Evolutionary conservation across 1,284 basidiomycete genomes (phyloP).

Genomic region (Cystobasidiaceae sp.): DNA sequence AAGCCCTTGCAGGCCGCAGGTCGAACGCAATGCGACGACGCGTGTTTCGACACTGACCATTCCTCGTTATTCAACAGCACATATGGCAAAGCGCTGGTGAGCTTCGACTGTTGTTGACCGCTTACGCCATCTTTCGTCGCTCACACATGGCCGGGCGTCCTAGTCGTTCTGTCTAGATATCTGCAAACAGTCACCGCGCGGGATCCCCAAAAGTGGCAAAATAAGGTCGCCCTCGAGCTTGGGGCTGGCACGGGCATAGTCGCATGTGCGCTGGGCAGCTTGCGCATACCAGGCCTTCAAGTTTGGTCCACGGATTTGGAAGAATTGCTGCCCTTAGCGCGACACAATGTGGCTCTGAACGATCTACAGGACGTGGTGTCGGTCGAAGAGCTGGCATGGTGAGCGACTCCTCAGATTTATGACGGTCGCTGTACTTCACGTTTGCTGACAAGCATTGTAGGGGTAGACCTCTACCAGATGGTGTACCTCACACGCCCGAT

Average conservation of each 20-base stretch:
- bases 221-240: constrained; percentile 34
- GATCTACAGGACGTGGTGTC: constrained; percentile 15
- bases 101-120: neutral
- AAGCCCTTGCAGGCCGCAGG: neutral
- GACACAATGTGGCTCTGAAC: constrained; percentile 35
- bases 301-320: constrained; percentile 34
- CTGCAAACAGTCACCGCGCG: constrained; percentile 18
- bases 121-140: neutral
- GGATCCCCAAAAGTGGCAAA: constrained; percentile 17
- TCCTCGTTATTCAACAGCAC: neutral
- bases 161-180: constrained; percentile 33
- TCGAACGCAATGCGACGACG: too few relatives aligned
- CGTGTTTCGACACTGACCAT: too few relatives aligned
- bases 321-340: constrained; percentile 32
- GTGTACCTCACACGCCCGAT: constrained; percentile 24
- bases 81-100: constrained; percentile 27
- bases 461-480: constrained; percentile 17
- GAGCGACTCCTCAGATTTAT: too few relatives aligned
- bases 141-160: too few relatives aligned
- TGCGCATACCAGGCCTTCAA: constrained; percentile 20
- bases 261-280: constrained; percentile 23
- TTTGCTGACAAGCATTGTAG: too few relatives aligned
- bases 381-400: constrained; percentile 34
- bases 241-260: constrained; percentile 36
- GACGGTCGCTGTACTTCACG: neutral